Evolutionary conservation across 306 rosid species (phyloP).

Genomic region (Comarum palustre): DNA sequence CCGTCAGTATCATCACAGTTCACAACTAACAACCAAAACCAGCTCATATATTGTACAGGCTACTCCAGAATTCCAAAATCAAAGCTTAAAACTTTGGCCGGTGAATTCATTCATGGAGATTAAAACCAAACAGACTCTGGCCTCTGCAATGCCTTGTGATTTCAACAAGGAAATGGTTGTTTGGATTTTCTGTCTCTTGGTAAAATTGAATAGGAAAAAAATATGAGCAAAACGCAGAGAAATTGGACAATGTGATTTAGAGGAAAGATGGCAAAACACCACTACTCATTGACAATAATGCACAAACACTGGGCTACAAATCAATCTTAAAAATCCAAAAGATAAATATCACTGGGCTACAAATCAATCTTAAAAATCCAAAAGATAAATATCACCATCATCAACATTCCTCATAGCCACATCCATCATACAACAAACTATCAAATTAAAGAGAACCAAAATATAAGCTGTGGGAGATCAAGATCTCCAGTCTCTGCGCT

Average conservation of each 20-base stretch:
- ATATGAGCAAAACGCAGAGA: neutral
- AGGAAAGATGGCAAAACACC: neutral
- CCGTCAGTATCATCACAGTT: too few species aligned
- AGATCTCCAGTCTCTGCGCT: neutral
- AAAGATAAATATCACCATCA: constrained; percentile 4
- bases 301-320: neutral
- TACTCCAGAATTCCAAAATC: neutral
- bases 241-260: neutral
- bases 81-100: neutral
- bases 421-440: constrained; percentile 16
- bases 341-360: neutral
- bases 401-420: constrained; percentile 16
- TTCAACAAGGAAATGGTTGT: neutral
- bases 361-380: neutral
- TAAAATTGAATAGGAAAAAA: too few species aligned
- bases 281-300: constrained; percentile 5
- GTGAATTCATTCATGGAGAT: neutral
- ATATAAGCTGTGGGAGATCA: constrained; percentile 4
- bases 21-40: neutral
- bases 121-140: neutral
- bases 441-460: neutral
- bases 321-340: neutral
- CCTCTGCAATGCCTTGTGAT: neutral
- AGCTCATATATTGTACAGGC: neutral
- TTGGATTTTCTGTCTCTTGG: neutral